These are phyloP conservation scores for Pichia sp. DNA, from an alignment of 1,139 yeast genomes.

Conservation along the genomic window DNA sequence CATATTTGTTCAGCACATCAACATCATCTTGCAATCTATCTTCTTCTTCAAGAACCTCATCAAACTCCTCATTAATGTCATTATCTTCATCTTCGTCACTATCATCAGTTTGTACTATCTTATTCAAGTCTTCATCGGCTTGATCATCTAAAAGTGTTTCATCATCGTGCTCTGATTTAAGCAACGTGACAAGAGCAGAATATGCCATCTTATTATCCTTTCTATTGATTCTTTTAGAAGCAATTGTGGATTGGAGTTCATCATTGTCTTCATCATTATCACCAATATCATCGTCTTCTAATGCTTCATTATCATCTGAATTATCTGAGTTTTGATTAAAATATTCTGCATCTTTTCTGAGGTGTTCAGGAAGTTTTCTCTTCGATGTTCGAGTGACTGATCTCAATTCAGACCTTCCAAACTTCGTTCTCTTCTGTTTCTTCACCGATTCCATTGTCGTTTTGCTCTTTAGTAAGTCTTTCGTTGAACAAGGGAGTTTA, in stretches of 20 bases:
- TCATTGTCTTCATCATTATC: slow-evolving; percentile 16
- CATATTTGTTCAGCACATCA: slow-evolving; percentile 31
- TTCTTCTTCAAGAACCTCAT: slow-evolving; percentile 28
- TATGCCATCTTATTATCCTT: slow-evolving; percentile 46
- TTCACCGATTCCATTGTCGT: slow-evolving; percentile 1
- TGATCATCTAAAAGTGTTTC: slow-evolving; percentile 19
- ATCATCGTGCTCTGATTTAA: slow-evolving; percentile 45
- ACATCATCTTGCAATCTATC: slow-evolving; percentile 30
- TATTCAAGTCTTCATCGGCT: slow-evolving; percentile 28
- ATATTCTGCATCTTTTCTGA: slow-evolving; percentile 16
- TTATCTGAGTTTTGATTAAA: slow-evolving; percentile 17
- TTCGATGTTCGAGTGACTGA: slow-evolving; percentile 44
- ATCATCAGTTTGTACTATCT: slow-evolving; percentile 27
- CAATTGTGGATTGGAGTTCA: slow-evolving; percentile 8
- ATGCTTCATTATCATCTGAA: slow-evolving; percentile 12
- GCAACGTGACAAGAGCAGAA: slow-evolving; percentile 65
- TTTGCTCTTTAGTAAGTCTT: neutral
- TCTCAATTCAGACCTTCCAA: slow-evolving; percentile 56
- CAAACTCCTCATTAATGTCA: slow-evolving; percentile 29
- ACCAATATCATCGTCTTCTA: slow-evolving; percentile 13
- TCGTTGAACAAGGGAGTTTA: neutral
- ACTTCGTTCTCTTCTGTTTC: slow-evolving; percentile 29
- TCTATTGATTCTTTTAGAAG: slow-evolving; percentile 22
- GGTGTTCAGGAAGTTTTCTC: slow-evolving; percentile 18
- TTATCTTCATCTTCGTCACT: slow-evolving; percentile 34